Conservation (phyloP, 164 flowering plant genomes). For the Vitis rotundifolia region DNA sequence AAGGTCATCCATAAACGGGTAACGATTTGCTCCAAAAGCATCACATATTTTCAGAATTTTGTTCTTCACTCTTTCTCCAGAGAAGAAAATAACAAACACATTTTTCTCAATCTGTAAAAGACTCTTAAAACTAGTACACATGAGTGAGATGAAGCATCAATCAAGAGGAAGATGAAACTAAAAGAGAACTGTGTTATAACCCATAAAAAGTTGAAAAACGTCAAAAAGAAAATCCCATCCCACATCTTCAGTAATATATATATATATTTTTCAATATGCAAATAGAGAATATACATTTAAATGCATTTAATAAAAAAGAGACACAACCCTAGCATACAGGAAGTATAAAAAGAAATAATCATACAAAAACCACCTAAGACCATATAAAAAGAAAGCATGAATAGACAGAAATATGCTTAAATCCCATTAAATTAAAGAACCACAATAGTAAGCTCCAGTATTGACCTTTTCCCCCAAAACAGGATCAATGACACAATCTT, state of each 20-base stretch:
- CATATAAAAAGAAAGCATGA: no score
- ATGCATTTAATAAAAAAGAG: no score
- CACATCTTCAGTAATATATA: no score
- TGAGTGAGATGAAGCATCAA: neutral
- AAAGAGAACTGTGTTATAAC: no score
- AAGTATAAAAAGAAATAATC: no score
- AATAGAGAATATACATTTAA: no score
- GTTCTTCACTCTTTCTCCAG: constrained; percentile 76
- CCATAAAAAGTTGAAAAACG: no score
- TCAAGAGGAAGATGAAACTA: neutral
- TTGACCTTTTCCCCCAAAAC: constrained; percentile 78
- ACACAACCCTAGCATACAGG: no score
- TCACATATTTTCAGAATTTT: constrained; percentile 83
- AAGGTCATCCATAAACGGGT: constrained; percentile 69
- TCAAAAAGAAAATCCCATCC: no score
- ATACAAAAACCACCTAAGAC: no score
- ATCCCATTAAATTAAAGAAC: neutral
- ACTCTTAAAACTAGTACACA: neutral
- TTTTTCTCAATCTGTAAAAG: constrained; percentile 72
- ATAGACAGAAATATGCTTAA: no score
- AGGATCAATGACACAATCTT: constrained; percentile 73
- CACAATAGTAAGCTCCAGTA: neutral
- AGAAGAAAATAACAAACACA: constrained; percentile 78
- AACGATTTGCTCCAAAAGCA: constrained; percentile 89
- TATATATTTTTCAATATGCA: no score